phyloP scores from a whole-genome alignment of 176 grass and related monocot species.

The Avena sativa region DNA sequence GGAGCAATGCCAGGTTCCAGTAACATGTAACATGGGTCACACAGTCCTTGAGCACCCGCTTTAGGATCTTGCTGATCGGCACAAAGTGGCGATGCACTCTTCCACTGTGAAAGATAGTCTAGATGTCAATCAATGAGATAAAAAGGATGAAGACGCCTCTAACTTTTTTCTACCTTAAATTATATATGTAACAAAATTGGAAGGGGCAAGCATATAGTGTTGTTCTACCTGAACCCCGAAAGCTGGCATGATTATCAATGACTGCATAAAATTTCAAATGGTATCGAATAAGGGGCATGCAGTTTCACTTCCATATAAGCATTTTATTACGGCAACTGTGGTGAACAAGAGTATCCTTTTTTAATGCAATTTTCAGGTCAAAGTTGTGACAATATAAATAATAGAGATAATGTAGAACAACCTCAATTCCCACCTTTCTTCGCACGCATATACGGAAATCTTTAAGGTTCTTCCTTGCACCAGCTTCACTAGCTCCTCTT shows the following conservation, averaged over 20 bases:
- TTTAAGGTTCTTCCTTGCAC: no score
- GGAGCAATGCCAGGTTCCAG: no score
- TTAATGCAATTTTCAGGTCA: neutral
- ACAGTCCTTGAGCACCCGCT: constrained; percentile 67
- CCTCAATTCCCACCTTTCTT: no score
- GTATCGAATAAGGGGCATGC: neutral
- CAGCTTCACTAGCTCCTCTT: no score
- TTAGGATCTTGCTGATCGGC: constrained; percentile 65
- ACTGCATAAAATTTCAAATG: constrained; percentile 41
- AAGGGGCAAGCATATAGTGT: constrained; percentile 38
- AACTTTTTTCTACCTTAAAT: no score
- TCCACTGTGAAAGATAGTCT: constrained; percentile 39
- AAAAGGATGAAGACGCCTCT: neutral
- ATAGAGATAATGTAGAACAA: no score
- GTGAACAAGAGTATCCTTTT: neutral
- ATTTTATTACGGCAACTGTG: neutral
- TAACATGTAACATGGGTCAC: no score
- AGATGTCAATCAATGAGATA: neutral
- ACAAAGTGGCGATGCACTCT: constrained; percentile 59
- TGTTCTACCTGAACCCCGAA: constrained; percentile 82
- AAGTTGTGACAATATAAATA: neutral
- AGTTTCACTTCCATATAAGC: neutral
- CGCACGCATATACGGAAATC: no score
- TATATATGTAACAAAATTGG: no score
- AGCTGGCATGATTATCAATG: constrained; percentile 72